These are phyloP conservation scores for Cercospora citrullina DNA, from an alignment of 2,329 filamentous ascomycete genomes.

Conservation along the genomic window DNA sequence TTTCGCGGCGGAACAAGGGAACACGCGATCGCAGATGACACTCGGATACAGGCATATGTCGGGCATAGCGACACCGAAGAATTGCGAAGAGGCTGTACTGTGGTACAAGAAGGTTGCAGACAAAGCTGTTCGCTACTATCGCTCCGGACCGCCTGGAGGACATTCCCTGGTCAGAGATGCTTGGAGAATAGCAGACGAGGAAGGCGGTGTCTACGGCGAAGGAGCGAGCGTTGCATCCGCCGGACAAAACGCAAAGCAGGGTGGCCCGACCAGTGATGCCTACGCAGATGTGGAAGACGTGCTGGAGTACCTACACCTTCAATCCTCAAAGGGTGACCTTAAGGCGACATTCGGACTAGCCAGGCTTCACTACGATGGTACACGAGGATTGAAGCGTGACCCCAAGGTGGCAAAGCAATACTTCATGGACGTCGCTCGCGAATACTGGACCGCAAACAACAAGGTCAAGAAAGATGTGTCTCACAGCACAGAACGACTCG, in stretches of 20 bases:
- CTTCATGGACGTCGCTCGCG: slow-evolving; percentile 74
- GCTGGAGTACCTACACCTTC: slow-evolving; percentile 87
- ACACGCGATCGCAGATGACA: slow-evolving; percentile 89
- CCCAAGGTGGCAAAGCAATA: slow-evolving; percentile 73
- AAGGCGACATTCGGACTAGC: slow-evolving; percentile 85
- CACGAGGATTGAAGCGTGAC: slow-evolving; percentile 71
- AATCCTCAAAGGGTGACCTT: slow-evolving; percentile 85
- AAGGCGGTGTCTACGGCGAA: slow-evolving; percentile 91
- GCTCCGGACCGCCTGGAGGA: slow-evolving; percentile 87
- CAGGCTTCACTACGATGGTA: slow-evolving; percentile 84
- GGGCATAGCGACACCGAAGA: slow-evolving; percentile 81
- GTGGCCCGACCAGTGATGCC: slow-evolving; percentile 71
- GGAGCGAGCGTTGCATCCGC: slow-evolving; percentile 89
- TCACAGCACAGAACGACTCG: slow-evolving; percentile 71
- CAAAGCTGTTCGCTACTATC: slow-evolving; percentile 84
- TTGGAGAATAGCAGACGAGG: slow-evolving; percentile 84
- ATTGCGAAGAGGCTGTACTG: slow-evolving; percentile 78
- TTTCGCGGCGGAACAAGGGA: slow-evolving; percentile 81
- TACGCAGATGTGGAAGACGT: slow-evolving; percentile 90
- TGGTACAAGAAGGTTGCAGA: slow-evolving; percentile 94
- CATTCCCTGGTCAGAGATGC: slow-evolving; percentile 73
- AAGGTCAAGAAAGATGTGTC: slow-evolving; percentile 69
- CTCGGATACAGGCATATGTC: slow-evolving; percentile 81
- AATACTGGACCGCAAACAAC: slow-evolving; percentile 77
- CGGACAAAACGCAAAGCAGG: slow-evolving; percentile 75